Base-by-base conservation (phyloP, 2,329 filamentous ascomycete genomes). In the Atkinsonella hypoxylon region DNA sequence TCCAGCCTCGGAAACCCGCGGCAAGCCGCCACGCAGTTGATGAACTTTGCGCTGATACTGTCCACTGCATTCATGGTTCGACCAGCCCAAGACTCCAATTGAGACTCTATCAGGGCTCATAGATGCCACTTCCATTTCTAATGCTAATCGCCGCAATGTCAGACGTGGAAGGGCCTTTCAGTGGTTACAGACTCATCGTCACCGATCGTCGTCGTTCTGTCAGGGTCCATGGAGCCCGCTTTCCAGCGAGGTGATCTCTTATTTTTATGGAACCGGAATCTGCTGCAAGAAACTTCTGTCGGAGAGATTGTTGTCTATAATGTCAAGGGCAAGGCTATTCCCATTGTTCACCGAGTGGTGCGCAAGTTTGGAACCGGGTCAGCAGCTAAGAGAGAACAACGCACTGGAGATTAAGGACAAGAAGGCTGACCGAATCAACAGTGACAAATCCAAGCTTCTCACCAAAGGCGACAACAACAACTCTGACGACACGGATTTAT, bases 391-490 rank as follows among this genome's bases (percentile, higher is more conserved):
- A 13, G 30, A 17, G 13, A 12, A 18, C 13, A 31, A 10, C 12
- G 7, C 4, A 26, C 26, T 8, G 4, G 26, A 26, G 26, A 26
- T 4, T 18, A 12, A 3, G 15, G 17, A 20, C 12, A 22, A n/a
- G 3, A 12, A 7, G n/a, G 30, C 32, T 22, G n/a, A n/a, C 18
- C 13, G n/a, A 11, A 45, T 58, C 54, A 26, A 58, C 54, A 80
- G 77, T 22, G 68, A 73, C 9, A 67, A 74, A 47, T 79, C 80
- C n/a, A 74, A 88, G 63, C 79, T 98, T 18, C 79, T 98, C 51
- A 98, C 93, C 34, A 98, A 98, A 71, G 93, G 93, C 58, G 93
- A 98, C 71, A 98, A 97, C 75, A 98, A 98, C 66, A 70, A 81
- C 8, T 87, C 88, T 41, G 91, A 97, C 67, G 93, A 98, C 66